Base-by-base conservation (phyloP, 805 yeast species). In the Candida hispaniensis region DNA sequence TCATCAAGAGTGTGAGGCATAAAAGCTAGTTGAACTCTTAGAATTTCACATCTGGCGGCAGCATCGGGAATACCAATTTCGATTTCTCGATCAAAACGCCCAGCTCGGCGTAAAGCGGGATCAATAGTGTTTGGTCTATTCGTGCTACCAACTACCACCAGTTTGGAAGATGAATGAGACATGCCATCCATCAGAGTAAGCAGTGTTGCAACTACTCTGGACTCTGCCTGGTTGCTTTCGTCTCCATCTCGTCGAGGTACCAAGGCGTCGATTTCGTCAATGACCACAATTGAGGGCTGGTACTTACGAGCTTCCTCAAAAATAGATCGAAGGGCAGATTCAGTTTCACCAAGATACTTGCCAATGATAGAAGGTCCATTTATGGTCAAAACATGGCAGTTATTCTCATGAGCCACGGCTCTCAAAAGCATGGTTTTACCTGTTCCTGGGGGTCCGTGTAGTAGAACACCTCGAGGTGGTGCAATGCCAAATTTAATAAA, bases 391-490 rank as follows among this genome's bases (percentile, higher is more conserved):
- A 88, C 74, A 55, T 88, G 98, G 0, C 93, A 93, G 42, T 77
- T 68, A 2, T 57, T 44, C 40, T 79, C 88, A 43, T 73, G 66
- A 0, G 94, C 93, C 7, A 88, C 74, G 16, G 94, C 78, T 38
- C 80, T 68, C 21, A 91, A 62, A 6, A 91, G 64, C 82, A 86
- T 72, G 1, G 96, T 80, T 54, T 88, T 88, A 34, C 98, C 98
- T 0, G 96, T 88, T 3, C 98, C 98, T 2, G 97, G 91, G 3
- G 96, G 94, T 0, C 98, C 98, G 58, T 88, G 94, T 8, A 88
- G 58, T 10, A 88, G 59, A n/a, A 88, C 73, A 20, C 98, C 98
- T 39, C 95, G 64, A 9, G 95, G 95, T 6, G 98, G 96, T 6
- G 77, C 67, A 12, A 85, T 77, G n/a, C 88, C 85, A 60, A 88